Conservation (phyloP, 2,329 filamentous ascomycete species). For the Colletotrichum shisoi region DNA sequence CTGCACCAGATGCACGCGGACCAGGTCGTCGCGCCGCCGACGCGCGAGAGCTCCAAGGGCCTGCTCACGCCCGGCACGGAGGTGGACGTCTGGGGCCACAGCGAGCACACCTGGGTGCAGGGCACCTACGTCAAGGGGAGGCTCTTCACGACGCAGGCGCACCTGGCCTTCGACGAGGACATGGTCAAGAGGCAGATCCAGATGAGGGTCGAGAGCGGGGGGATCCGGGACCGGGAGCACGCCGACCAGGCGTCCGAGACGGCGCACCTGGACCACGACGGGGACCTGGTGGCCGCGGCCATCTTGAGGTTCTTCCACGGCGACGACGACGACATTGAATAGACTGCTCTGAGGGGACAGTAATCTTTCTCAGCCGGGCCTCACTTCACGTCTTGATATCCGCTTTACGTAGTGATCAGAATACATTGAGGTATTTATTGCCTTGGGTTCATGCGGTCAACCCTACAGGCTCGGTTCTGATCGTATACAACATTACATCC, state of each 20-base stretch:
- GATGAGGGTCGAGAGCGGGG: conserved; percentile 64
- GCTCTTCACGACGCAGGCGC: conserved; percentile 78
- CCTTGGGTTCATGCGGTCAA: too few relatives aligned
- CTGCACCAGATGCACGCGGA: conserved; percentile 86
- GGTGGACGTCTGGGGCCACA: conserved; percentile 68
- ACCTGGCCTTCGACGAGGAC: conserved; percentile 76
- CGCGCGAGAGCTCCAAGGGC: conserved; percentile 54
- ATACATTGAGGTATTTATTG: too few relatives aligned
- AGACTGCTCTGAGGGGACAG: too few relatives aligned
- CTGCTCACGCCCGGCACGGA: conserved; percentile 52
- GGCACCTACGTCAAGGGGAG: conserved; percentile 73
- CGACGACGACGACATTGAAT: conserved; percentile 55
- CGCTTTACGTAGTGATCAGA: too few relatives aligned
- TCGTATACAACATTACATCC: too few relatives aligned
- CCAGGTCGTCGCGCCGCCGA: conserved; percentile 69
- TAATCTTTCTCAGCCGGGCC: too few relatives aligned
- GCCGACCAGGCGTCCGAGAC: conserved; percentile 69
- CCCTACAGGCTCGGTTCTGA: too few relatives aligned
- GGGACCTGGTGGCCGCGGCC: conserved; percentile 69
- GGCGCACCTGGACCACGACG: conserved; percentile 72
- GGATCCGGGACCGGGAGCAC: conserved; percentile 69
- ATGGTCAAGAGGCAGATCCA: conserved; percentile 72
- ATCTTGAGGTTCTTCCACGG: conserved; percentile 68
- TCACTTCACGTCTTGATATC: too few relatives aligned
- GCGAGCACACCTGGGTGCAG: conserved; percentile 72